Conservation (phyloP, 2,329 filamentous ascomycete species). For the Cordyceps militaris region DNA sequence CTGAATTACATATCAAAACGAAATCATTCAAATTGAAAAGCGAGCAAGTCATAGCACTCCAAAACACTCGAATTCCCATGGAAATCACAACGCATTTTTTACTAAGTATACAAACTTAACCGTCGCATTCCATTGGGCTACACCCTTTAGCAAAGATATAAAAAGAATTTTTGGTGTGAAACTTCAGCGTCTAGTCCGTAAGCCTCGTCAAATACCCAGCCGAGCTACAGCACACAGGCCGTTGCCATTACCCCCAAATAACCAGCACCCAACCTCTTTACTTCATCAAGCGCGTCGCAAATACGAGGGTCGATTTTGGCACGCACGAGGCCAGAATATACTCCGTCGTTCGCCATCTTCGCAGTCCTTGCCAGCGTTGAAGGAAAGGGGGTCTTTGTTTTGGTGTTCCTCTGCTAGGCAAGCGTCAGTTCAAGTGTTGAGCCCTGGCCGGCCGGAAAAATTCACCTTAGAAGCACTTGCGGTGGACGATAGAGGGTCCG, state of each 20-base stretch:
- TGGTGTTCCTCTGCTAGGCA: conserved; percentile 23
- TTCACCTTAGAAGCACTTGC: conserved; percentile 99
- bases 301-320: conserved; percentile 47
- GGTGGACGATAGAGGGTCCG: conserved; percentile 97
- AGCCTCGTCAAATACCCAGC: conserved; percentile 38
- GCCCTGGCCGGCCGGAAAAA: not conserved
- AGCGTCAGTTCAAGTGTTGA: not conserved
- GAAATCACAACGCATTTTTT: conserved; percentile 21
- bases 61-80: too few relatives aligned
- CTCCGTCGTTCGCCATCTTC: conserved; percentile 38
- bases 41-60: too few relatives aligned
- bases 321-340: conserved; percentile 39
- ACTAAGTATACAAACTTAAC: conserved; percentile 15
- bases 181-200: conserved; percentile 47
- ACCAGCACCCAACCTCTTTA: conserved; percentile 43
- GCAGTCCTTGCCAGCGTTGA: conserved; percentile 35
- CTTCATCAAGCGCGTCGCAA: conserved; percentile 48
- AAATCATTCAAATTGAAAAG: too few relatives aligned
- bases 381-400: conserved; percentile 28
- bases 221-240: conserved; percentile 44
- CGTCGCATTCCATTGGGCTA: conserved; percentile 24
- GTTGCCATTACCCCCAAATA: conserved; percentile 40
- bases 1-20: too few relatives aligned
- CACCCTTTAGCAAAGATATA: conserved; percentile 30
- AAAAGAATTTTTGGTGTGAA: conserved; percentile 48